Percentiles rank a stretch among this genome's conserved stretches.
Conservation (phyloP, 176 grass and related monocot species). For the Triticum timopheevii region DNA sequence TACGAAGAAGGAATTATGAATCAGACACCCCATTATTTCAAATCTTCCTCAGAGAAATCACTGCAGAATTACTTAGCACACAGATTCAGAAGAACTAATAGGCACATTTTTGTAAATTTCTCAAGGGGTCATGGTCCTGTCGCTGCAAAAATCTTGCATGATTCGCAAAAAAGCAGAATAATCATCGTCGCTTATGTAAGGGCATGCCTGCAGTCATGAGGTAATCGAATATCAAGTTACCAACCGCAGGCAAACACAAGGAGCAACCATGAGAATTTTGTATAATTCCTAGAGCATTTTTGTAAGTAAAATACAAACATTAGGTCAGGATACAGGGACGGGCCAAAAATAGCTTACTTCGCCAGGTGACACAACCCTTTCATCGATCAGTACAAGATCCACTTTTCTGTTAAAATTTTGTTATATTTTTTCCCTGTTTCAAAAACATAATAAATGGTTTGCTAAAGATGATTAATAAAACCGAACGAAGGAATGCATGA, state of each 20-base stretch:
- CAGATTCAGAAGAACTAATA: neutral
- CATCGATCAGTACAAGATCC: too few relatives aligned
- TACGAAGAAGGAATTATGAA: too few relatives aligned
- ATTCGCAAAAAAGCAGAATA: neutral
- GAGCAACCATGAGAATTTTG: neutral
- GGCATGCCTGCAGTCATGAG: conserved; percentile 13
- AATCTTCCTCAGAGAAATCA: neutral
- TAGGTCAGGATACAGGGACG: too few relatives aligned
- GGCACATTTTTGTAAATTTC: neutral
- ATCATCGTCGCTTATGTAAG: neutral
- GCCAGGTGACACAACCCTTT: too few relatives aligned
- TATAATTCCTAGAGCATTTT: too few relatives aligned
- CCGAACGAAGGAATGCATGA: too few relatives aligned
- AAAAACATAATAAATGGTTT: too few relatives aligned
- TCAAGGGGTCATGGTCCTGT: neutral
- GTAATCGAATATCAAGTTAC: conserved; percentile 6
- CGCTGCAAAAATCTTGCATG: neutral
- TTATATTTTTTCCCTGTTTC: too few relatives aligned
- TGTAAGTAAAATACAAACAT: too few relatives aligned
- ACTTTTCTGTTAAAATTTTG: too few relatives aligned
- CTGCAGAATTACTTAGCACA: neutral
- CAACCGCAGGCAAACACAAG: neutral
- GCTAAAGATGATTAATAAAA: too few relatives aligned
- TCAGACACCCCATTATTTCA: neutral
- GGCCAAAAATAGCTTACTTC: too few relatives aligned